phyloP scores from a whole-genome alignment of 2,329 filamentous ascomycete genomes.

The Colletotrichum ledebouriae region DNA sequence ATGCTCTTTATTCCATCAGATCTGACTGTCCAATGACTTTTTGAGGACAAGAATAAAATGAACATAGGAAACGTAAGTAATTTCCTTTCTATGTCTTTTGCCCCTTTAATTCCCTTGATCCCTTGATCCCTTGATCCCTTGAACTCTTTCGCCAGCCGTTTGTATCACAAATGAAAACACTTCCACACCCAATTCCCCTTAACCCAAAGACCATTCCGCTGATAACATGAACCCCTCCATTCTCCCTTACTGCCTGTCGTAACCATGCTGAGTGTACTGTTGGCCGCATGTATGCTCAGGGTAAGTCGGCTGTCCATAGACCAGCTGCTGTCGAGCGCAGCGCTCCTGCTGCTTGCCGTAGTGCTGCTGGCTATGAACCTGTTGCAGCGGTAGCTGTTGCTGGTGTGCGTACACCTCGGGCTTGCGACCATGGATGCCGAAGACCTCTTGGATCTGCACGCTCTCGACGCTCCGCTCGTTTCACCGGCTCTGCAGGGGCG shows the following conservation, averaged over 20 bases:
- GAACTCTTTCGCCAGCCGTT: not conserved
- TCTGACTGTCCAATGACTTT: not conserved
- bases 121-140: not conserved
- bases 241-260: not conserved
- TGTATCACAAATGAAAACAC: slow-evolving; percentile 19
- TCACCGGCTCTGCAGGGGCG: slow-evolving; percentile 19
- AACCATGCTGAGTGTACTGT: slow-evolving; percentile 9
- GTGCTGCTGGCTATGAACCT: not conserved
- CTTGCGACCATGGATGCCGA: not conserved
- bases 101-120: not conserved
- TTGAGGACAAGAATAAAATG: not conserved
- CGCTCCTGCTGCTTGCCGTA: not conserved
- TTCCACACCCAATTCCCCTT: not conserved
- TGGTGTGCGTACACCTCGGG: not conserved
- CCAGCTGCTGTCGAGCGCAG: slow-evolving; percentile 9
- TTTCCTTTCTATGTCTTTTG: not conserved
- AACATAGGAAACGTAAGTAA: slow-evolving; percentile 6
- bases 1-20: too few species aligned
- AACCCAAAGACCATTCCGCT: too few species aligned
- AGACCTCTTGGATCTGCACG: slow-evolving; percentile 18
- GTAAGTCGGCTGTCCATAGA: not conserved
- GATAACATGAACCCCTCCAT: too few species aligned
- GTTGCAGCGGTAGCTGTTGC: slow-evolving; percentile 5
- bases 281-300: slow-evolving; percentile 15
- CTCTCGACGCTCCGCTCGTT: slow-evolving; percentile 6